Evolutionary conservation across 2,329 filamentous ascomycete genomes (phyloP), one percentile per base, ranked within the genome.

Genomic region (Hypoxylon sp.): DNA sequence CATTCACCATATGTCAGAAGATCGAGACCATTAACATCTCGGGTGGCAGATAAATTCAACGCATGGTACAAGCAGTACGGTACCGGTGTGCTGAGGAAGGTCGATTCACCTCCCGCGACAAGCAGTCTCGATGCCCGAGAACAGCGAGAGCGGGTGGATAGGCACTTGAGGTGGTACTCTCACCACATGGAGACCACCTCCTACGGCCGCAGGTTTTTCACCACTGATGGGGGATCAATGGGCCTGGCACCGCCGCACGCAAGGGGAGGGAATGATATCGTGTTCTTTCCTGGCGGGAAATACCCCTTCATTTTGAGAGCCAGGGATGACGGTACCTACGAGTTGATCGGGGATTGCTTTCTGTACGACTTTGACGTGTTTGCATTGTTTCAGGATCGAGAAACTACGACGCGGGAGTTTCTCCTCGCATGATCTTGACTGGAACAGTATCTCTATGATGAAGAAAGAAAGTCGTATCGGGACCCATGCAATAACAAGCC

Each of bases 281-380:
- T 63, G 5, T 68, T 68, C 34, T 30, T 63, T 5, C 66, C 66
- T 1, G 66, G 66, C 12, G 63, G 59, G 2, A 61, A 46, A 37
- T 68, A 68, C 34, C 66, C 66, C 14, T 68, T 63, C 12, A 46
- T 66, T 6, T 23, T 68, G 34, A 60, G 62, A 41, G 37, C 47
- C n/a, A 63, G 25, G 25, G 59, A 47, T 1, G 19, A 63, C 11
- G 59, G 41, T 5, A 61, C 59, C 5, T 54, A 63, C 43, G 55
- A 68, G 16, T 30, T 68, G n/a, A 23, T 68, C 4, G 66, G 66
- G 3, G 66, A 63, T 19, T 68, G 66, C 8, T 68, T 68, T 39
- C 47, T 68, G 9, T 66, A 68, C 9, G 66, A 68, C 25, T 21
- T 68, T 1, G 66, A 68, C 19, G 63, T 68, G 12, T 68, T 68